Conservation (phyloP, 2,329 filamentous ascomycete species). For the Verticillium dahliae region DNA sequence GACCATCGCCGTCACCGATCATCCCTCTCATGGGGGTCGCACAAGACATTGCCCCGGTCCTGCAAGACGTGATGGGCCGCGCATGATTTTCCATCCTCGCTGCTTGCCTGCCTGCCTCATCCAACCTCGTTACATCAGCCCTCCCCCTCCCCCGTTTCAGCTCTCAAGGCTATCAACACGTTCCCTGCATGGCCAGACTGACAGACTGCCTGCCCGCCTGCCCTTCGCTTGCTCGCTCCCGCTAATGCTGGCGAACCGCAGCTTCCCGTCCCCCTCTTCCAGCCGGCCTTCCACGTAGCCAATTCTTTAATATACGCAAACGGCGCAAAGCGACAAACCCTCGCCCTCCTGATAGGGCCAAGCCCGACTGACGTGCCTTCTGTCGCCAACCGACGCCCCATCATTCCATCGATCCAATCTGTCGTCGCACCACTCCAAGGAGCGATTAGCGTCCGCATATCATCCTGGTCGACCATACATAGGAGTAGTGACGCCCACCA, state of each 20-base stretch:
- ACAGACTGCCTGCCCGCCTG: not conserved
- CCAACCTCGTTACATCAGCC: not conserved
- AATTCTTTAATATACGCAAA: constrained; percentile 10
- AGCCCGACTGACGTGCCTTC: not conserved
- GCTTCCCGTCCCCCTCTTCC: constrained; percentile 8
- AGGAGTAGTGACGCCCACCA: constrained; percentile 3
- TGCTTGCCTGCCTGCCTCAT: not conserved
- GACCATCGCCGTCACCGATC: not conserved
- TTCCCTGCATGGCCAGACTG: not conserved
- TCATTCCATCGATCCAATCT: constrained; percentile 7
- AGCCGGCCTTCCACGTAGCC: constrained; percentile 7
- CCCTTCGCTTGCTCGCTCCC: not conserved
- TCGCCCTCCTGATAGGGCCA: constrained; percentile 6
- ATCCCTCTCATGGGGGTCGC: not conserved
- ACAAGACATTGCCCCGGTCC: not conserved
- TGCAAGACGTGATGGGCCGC: constrained; percentile 2
- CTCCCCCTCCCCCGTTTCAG: constrained; percentile 8
- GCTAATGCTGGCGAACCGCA: constrained; percentile 7
- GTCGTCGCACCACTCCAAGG: constrained; percentile 9
- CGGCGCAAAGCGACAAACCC: constrained; percentile 1
- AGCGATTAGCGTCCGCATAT: constrained; percentile 5
- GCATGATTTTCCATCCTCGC: not conserved
- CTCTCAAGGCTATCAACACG: constrained; percentile 1
- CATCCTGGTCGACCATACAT: not conserved
- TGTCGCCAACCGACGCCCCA: constrained; percentile 4